Conservation (phyloP, 2,329 filamentous ascomycete species). For the Cladosporium austrohemisphaericum region DNA sequence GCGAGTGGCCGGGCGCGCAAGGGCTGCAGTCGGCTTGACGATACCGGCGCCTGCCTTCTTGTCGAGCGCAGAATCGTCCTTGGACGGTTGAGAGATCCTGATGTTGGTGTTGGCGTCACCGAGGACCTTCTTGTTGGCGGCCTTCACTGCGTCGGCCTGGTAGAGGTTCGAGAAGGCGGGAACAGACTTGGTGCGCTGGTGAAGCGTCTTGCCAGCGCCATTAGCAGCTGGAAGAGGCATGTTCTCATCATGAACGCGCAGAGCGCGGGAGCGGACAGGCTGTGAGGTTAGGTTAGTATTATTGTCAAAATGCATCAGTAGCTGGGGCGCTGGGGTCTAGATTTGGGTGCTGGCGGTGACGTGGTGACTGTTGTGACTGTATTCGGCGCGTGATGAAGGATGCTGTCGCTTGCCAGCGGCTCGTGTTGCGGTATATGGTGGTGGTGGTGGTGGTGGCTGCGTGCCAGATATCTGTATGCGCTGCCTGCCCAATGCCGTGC, state of each 20-base stretch:
- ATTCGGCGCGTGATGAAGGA: no score
- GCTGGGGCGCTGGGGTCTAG: neutral
- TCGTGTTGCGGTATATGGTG: slow-evolving; percentile 2
- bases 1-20: slow-evolving; percentile 58
- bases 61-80: slow-evolving; percentile 56
- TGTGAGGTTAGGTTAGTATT: slow-evolving; percentile 35
- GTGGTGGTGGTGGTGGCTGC: slow-evolving; percentile 21
- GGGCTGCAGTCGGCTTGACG: slow-evolving; percentile 42
- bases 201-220: slow-evolving; percentile 56
- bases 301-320: slow-evolving; percentile 27
- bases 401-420: neutral
- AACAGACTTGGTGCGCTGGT: slow-evolving; percentile 79
- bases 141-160: slow-evolving; percentile 55
- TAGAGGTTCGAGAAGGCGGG: slow-evolving; percentile 55
- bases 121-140: slow-evolving; percentile 60
- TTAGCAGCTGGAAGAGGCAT: slow-evolving; percentile 39
- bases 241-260: slow-evolving; percentile 71
- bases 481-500: slow-evolving; percentile 14
- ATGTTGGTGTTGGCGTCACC: slow-evolving; percentile 31
- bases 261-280: slow-evolving; percentile 65
- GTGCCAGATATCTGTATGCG: slow-evolving; percentile 17
- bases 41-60: slow-evolving; percentile 39
- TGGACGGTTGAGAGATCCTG: slow-evolving; percentile 35
- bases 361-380: slow-evolving; percentile 14
- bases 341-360: slow-evolving; percentile 5